Evolutionary conservation across 306 rosid species (phyloP).

Genomic region (Cajanus cajan): DNA sequence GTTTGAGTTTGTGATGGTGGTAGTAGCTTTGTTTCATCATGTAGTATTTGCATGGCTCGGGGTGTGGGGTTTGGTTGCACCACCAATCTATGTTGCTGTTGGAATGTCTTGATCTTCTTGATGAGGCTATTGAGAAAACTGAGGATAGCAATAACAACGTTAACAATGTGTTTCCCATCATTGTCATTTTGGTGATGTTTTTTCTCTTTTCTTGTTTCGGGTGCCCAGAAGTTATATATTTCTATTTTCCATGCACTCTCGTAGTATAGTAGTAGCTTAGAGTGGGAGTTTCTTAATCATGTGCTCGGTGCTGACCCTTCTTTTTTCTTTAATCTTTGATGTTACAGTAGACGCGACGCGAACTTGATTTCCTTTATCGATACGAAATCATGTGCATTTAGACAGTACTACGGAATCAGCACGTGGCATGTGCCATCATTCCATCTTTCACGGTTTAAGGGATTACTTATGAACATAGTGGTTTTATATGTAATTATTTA

Average conservation of each 20-base stretch:
- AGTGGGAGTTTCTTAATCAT: slow-evolving; percentile 17
- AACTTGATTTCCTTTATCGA: background rate
- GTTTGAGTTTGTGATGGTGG: slow-evolving; percentile 32
- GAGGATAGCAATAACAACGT: slow-evolving; percentile 32
- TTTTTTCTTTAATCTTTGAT: background rate
- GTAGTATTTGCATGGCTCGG: slow-evolving; percentile 58
- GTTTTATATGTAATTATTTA: background rate
- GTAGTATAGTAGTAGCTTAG: slow-evolving; percentile 17
- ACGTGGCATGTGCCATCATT: slow-evolving; percentile 11
- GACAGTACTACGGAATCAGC: slow-evolving; percentile 1
- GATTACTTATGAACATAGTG: background rate
- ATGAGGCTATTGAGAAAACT: slow-evolving; percentile 37
- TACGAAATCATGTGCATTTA: background rate
- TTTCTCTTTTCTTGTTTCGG: slow-evolving; percentile 25
- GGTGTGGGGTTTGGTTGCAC: slow-evolving; percentile 87
- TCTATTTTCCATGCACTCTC: background rate
- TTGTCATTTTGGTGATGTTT: slow-evolving; percentile 21
- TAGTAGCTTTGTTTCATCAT: slow-evolving; percentile 40
- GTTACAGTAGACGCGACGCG: slow-evolving; percentile 6
- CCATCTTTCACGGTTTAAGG: background rate
- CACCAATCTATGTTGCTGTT: slow-evolving; percentile 48
- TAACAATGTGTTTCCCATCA: slow-evolving; percentile 33
- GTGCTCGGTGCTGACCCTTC: background rate
- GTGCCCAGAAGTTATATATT: slow-evolving; percentile 29
- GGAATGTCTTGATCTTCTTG: slow-evolving; percentile 35